Percentiles rank a stretch among this genome's conserved stretches.
Conservation (phyloP, 495 filamentous ascomycete genomes). For the Penicillium herquei region DNA sequence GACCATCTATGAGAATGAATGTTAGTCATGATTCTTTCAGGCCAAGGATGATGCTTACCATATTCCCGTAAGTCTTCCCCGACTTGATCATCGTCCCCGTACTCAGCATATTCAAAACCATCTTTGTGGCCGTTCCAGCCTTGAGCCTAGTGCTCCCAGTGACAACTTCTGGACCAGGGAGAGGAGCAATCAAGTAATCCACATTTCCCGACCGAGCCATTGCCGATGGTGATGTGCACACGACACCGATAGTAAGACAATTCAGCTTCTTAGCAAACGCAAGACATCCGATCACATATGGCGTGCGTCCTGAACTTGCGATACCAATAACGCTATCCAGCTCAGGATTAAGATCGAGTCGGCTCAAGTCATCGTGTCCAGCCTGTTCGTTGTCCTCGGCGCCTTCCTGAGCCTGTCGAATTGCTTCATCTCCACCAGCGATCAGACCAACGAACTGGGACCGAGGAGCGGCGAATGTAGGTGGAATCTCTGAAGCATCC, state of each 20-base stretch:
- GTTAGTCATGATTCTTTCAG: constrained; percentile 1
- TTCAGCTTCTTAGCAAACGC: constrained; percentile 31
- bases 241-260: constrained; percentile 35
- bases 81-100: constrained; percentile 39
- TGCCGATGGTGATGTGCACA: constrained; percentile 31
- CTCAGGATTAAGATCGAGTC: constrained; percentile 25
- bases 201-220: constrained; percentile 26
- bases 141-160: constrained; percentile 43
- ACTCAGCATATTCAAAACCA: constrained; percentile 41
- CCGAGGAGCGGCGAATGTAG: constrained; percentile 36
- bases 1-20: constrained; percentile 28
- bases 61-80: constrained; percentile 42
- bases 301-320: constrained; percentile 41
- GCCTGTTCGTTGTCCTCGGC: constrained; percentile 34
- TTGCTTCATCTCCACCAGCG: constrained; percentile 39
- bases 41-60: constrained; percentile 19
- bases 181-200: constrained; percentile 31
- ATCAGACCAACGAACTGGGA: constrained; percentile 37
- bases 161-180: constrained; percentile 37
- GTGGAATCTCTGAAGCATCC: constrained; percentile 40
- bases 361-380: constrained; percentile 23
- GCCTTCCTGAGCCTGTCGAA: constrained; percentile 39
- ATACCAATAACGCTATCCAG: constrained; percentile 39
- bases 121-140: constrained; percentile 38
- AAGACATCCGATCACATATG: constrained; percentile 39